A percentile compares a stretch with the other conserved stretches of the same genome.
These are phyloP conservation scores for Nasturtium officinale DNA, from an alignment of 345 rosid genomes.

Conservation along the genomic window DNA sequence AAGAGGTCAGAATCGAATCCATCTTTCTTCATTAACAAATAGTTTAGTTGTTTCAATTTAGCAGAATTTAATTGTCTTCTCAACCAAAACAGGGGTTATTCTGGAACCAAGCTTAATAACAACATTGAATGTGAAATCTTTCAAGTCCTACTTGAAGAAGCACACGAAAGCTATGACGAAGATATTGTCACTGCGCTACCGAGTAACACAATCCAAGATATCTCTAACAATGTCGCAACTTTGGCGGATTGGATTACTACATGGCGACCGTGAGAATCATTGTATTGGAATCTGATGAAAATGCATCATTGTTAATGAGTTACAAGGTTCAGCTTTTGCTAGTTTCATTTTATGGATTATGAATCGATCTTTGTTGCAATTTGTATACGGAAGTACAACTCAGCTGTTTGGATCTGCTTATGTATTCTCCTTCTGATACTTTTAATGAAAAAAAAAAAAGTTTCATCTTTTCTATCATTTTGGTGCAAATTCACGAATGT, in stretches of 20 bases:
- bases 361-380: background rate
- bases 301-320: background rate
- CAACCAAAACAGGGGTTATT: constrained; percentile 59
- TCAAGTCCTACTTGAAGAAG: constrained; percentile 81
- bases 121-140: constrained; percentile 85
- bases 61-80: constrained; percentile 3
- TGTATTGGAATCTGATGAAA: background rate
- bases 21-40: background rate
- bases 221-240: constrained; percentile 55
- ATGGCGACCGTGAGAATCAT: constrained; percentile 50
- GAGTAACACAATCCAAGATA: constrained; percentile 71
- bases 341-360: background rate
- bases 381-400: constrained; percentile 10
- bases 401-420: background rate
- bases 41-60: background rate
- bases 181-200: constrained; percentile 60
- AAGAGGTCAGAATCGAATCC: constrained; percentile 55
- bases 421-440: constrained; percentile 25
- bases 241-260: constrained; percentile 65
- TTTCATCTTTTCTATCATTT: background rate
- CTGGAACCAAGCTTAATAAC: constrained; percentile 70
- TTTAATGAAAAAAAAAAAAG: background rate
- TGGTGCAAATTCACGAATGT: background rate
- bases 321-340: constrained; percentile 6
- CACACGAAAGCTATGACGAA: constrained; percentile 68